Evolutionary conservation across 345 rosid genomes (phyloP).

Genomic region (Melaleuca quinquenervia): DNA sequence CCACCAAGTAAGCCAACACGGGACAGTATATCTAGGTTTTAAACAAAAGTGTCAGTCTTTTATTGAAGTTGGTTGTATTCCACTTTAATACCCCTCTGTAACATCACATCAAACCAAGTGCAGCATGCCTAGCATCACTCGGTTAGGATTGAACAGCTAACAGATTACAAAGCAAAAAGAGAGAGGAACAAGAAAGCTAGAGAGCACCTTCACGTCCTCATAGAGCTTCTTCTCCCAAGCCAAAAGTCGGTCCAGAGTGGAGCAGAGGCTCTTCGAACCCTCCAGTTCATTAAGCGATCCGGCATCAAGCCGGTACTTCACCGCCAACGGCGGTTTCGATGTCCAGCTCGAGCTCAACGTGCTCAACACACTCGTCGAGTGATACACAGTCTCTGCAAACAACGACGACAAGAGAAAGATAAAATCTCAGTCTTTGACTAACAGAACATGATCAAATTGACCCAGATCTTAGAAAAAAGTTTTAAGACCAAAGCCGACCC

Average conservation of each 20-base stretch:
- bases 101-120: neutral
- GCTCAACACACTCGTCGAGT: constrained; percentile 82
- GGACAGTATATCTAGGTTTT: neutral
- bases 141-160: neutral
- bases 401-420: neutral
- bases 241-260: constrained; percentile 77
- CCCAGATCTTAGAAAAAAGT: neutral
- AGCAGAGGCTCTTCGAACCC: constrained; percentile 67
- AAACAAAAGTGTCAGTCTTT: neutral
- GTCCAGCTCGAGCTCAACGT: constrained; percentile 93
- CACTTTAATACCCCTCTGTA: neutral
- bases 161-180: neutral
- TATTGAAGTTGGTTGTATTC: neutral
- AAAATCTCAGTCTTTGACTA: neutral
- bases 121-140: neutral
- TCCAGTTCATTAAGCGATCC: constrained; percentile 44
- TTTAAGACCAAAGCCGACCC: neutral
- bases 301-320: constrained; percentile 71
- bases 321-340: constrained; percentile 88
- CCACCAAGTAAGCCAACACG: neutral
- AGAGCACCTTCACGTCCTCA: constrained; percentile 75
- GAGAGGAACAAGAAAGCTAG: neutral
- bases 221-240: constrained; percentile 99
- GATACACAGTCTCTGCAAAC: constrained; percentile 81
- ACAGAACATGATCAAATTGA: neutral